Base-by-base conservation (phyloP, 2,329 filamentous ascomycete species). In the Alternaria sp. region DNA sequence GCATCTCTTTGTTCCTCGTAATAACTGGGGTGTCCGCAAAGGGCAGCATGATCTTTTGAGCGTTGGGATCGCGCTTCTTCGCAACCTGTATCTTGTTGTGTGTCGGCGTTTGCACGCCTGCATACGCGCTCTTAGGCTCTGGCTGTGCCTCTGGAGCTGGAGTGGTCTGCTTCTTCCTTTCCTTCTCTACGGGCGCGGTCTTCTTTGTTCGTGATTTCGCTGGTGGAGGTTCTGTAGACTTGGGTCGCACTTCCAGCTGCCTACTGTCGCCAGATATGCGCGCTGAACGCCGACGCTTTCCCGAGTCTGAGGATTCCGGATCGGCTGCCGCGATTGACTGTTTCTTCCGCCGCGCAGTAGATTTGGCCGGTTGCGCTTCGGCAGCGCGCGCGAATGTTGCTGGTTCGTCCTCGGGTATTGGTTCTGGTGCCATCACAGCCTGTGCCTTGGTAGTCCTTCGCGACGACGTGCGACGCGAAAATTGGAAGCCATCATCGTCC, bases 1-100 rank as follows among this genome's bases (percentile, higher is more conserved):
- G 88, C 88, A 97, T 92, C 77, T 97, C 94, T 81, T 97, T 96
- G 78, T 98, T 98, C 55, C 93, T 89, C 78, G 93, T 91, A 69
- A 97, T 97, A 26, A 97, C 89, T 1, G 95, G 95, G 13, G 95
- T 98, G 77, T 98, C 95, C 73, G 93, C 93, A 77, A 96, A 91
- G 2, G 94, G 94, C 10, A 98, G 84, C 54, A 92, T 86, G 64
- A 97, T 96, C 73, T 92, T 93, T 62, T 87, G 85, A 15, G 83
- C 83, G 44, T 70, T 76, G n/a, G 77, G 77, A 68, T 83, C 81
- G 50, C 82, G 81, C 72, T 81, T 82, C 73, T 84, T 84, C 56
- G 79, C 75, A 19, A 82, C 77, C 26, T 75, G 69, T 11, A 79
- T 47, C 54, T 74, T 71, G 57, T 75, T 70, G 46, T 75, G 69